Conservation (phyloP, 805 yeast genomes). For the Schizosaccharomyces pombe region DNA sequence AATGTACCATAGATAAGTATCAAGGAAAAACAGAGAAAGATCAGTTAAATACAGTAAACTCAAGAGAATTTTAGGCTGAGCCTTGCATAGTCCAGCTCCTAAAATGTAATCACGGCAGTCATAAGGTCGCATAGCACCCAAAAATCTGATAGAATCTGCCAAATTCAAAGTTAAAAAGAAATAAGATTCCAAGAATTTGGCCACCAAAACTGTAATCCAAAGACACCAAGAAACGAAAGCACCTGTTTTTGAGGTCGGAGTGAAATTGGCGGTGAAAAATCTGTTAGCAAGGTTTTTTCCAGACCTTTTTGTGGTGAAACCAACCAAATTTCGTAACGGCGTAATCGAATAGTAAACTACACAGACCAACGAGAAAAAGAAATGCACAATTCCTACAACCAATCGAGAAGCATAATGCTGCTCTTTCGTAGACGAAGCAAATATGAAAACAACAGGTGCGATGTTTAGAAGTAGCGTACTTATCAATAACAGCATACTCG, state of each 20-base stretch:
- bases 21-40: constrained; percentile 86
- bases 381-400: constrained; percentile 58
- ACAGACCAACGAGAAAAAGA: constrained; percentile 70
- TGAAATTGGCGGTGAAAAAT: constrained; percentile 82
- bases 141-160: constrained; percentile 81
- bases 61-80: constrained; percentile 70
- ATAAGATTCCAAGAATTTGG: constrained; percentile 77
- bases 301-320: constrained; percentile 66
- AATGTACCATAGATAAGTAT: constrained; percentile 98
- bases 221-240: constrained; percentile 89
- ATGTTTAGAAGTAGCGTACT: constrained; percentile 46
- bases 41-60: constrained; percentile 88
- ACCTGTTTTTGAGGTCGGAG: constrained; percentile 61
- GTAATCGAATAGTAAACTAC: constrained; percentile 67
- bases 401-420: constrained; percentile 50
- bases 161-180: constrained; percentile 70
- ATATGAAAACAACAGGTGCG: constrained; percentile 69
- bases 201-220: constrained; percentile 74
- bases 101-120: constrained; percentile 87
- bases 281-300: constrained; percentile 82
- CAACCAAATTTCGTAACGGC: constrained; percentile 93
- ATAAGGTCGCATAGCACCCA: constrained; percentile 54
- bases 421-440: constrained; percentile 41
- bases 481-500: constrained; percentile 59
- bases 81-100: constrained; percentile 61